These are phyloP conservation scores for Candida maris DNA, from an alignment of 805 yeast genomes.

Conservation along the genomic window DNA sequence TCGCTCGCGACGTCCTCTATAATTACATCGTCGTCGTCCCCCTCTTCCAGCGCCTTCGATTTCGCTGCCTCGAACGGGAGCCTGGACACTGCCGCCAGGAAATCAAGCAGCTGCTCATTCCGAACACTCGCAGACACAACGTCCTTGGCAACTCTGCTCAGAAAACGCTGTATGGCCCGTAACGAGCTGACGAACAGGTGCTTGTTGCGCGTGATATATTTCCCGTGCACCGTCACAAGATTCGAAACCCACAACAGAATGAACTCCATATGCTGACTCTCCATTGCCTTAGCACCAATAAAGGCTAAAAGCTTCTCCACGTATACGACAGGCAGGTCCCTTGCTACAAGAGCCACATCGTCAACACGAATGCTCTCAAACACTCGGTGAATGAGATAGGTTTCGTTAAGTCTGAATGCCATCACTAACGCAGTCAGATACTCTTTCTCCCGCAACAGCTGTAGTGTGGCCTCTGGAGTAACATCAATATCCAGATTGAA, in stretches of 20 bases:
- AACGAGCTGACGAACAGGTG: slow-evolving; percentile 60
- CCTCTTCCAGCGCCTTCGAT: slow-evolving; percentile 24
- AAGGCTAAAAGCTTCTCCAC: slow-evolving; percentile 63
- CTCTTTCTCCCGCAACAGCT: slow-evolving; percentile 54
- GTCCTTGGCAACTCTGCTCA: slow-evolving; percentile 71
- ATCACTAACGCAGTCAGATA: slow-evolving; percentile 79
- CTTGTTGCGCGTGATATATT: slow-evolving; percentile 59
- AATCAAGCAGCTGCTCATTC: slow-evolving; percentile 53
- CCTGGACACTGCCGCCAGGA: slow-evolving; percentile 35
- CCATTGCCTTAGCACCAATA: slow-evolving; percentile 62
- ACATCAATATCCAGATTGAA: slow-evolving; percentile 90
- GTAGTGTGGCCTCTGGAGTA: slow-evolving; percentile 73
- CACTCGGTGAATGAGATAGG: slow-evolving; percentile 62
- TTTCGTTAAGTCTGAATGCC: slow-evolving; percentile 91
- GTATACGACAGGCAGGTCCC: slow-evolving; percentile 75
- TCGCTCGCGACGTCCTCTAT: slow-evolving; percentile 27
- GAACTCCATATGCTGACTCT: slow-evolving; percentile 81
- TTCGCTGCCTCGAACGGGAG: background rate
- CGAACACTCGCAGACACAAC: slow-evolving; percentile 52
- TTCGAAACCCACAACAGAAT: slow-evolving; percentile 76
- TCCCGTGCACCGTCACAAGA: slow-evolving; percentile 71
- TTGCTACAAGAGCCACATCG: slow-evolving; percentile 64
- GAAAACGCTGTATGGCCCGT: slow-evolving; percentile 70
- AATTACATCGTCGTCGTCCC: slow-evolving; percentile 28
- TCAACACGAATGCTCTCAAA: slow-evolving; percentile 69